Evolutionary conservation across 139 green algal species (phyloP).

Genomic region (Picochlorum sp.): DNA sequence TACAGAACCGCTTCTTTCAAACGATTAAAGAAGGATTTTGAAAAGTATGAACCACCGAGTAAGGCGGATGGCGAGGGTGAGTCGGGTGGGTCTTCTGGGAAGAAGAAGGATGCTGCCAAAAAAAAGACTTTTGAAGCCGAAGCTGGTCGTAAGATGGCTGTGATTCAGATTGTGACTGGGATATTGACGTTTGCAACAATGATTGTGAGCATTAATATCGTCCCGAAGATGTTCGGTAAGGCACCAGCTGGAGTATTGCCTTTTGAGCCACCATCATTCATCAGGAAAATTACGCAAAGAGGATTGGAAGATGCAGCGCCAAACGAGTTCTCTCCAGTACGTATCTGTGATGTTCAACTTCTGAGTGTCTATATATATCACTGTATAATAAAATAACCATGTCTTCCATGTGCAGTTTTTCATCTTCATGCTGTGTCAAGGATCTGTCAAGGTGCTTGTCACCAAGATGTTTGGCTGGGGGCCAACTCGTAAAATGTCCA

Average conservation of each 20-base stretch:
- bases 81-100: not conserved
- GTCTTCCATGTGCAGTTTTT: constrained; percentile 19
- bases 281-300: constrained; percentile 14
- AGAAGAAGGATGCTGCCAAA: constrained; percentile 22
- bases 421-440: constrained; percentile 32
- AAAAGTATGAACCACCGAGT: constrained; percentile 13
- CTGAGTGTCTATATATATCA: not conserved
- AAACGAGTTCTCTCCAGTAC: not conserved
- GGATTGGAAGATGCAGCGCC: not conserved
- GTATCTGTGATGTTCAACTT: not conserved
- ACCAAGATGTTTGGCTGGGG: constrained; percentile 19
- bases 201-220: constrained; percentile 12
- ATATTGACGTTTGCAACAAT: constrained; percentile 21
- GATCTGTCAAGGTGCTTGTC: constrained; percentile 8
- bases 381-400: too few relatives aligned
- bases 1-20: constrained; percentile 22
- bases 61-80: constrained; percentile 12
- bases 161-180: constrained; percentile 14
- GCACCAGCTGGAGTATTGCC: constrained; percentile 10
- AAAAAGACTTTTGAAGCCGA: constrained; percentile 16
- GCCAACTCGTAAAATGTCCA: constrained; percentile 14
- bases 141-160: constrained; percentile 9
- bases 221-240: constrained; percentile 9
- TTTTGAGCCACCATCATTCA: constrained; percentile 27
- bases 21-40: constrained; percentile 12